Base-by-base conservation (phyloP, 495 filamentous ascomycete species). In the Xylaria intraflava region DNA sequence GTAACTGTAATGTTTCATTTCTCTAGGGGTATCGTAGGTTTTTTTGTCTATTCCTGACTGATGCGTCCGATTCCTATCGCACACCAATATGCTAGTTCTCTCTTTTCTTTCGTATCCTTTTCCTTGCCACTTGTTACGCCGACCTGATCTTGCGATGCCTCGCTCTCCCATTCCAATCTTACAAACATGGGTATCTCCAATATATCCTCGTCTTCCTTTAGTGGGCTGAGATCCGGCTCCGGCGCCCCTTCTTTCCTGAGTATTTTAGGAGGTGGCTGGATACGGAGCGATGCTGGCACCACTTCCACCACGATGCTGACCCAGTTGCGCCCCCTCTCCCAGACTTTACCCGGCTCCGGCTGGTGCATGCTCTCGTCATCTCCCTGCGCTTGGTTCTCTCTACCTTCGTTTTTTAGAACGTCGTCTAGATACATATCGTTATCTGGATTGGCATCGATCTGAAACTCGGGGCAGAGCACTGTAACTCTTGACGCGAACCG, bases 151-250 rank as follows among this genome's bases (percentile, higher is more conserved):
- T 83, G 81, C 46, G 81, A 81, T 5, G 78, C 75, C 57, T 95
- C 90, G 30, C 81, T 79, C 70, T 96, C 91, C 84, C 89, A 98
- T 69, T 96, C 90, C 57, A 95, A 76, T 39, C 89, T 78, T 61
- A 97, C 89, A 70, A 92, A 92, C 48, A 98, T 80, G 31, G 93
- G 92, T 59, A 97, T 91, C 76, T 98, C 93, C 30, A 96, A 71
- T n/a, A 96, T 78, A 63, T 95, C 88, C 58, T 93, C 90, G 60
- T 91, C 87, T 49, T 88, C 84, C 52, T 73, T 78, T 30, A 84
- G 56, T 51, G 68, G 69, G 1, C 58, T 50, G 41, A 44, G 31
- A 44, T 67, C 68, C 30, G 57, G 59, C 36, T 54, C 68, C 38
- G 26, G 57, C 51, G 53, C 65, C 43, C 59, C 60, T 7, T 53